Base-by-base conservation (phyloP, 129 eudicot species). In the Flaveria robusta region DNA sequence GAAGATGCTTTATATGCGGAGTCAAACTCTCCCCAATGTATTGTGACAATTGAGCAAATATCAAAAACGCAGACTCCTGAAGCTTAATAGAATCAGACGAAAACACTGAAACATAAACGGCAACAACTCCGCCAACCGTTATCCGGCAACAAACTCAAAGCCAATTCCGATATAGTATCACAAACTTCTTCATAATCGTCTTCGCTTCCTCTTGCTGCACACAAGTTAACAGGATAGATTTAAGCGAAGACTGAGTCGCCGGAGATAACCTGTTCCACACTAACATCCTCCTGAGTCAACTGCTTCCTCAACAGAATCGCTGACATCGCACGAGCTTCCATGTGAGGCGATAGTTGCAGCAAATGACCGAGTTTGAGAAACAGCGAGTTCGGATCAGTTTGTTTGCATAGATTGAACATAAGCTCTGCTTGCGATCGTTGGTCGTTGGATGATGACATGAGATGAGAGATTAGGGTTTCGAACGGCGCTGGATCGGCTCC, bases 81-180 rank as follows among this genome's bases (percentile, higher is more conserved):
- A 91, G 66, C 81, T 88, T 89, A 2, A 79, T 60, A 13, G 83
- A 76, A 24, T 88, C 87, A 31, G 91, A 84, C 0, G 94, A 86
- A 13, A 95, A 51, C 97, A 95, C 71, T 91, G 94, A 42, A 95
- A 95, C 97, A 95, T 91, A 77, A 95, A 95, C 1, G 99, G 99
- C 78, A 95, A 71, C 11, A 95, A 68, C 41, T 95, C 97, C 16
- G 94, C 99, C 99, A 95, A 4, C 86, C 86, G 50, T 89, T 88
- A 2, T 95, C 96, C 0, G 89, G 89, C 26, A 95, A 46, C 15
- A 95, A 78, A 64, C 86, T 86, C 0, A 97, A 91, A 22, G 99
- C 99, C 0, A 95, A 89, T 51, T 95, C 99, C 7, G 99, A 91
- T 6, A 95, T 65, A 6, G 99, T 95, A 62, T 95, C 99, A 67